Percentiles rank a stretch among this genome's conserved stretches.
phyloP scores from a whole-genome alignment of 306 rosid genomes.

The Carpinus fangiana region DNA sequence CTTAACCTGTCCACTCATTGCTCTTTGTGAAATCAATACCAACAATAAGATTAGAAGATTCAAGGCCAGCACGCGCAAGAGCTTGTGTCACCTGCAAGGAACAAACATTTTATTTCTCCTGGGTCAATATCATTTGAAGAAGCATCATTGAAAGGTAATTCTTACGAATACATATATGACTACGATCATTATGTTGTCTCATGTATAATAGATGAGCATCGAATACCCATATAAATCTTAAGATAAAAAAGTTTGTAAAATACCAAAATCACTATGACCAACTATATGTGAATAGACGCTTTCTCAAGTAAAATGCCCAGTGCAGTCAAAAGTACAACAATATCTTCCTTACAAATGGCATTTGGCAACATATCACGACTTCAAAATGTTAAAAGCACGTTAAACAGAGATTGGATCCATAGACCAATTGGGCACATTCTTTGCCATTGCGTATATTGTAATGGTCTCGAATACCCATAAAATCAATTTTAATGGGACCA shows the following conservation, averaged over 20 bases:
- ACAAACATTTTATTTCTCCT: neutral
- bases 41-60: slow-evolving; percentile 92
- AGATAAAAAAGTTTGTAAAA: neutral
- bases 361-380: neutral
- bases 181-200: neutral
- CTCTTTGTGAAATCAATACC: slow-evolving; percentile 96
- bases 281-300: no score
- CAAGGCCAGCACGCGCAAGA: slow-evolving; percentile 91
- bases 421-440: neutral
- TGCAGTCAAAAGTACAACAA: neutral
- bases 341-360: neutral
- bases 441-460: neutral
- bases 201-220: neutral
- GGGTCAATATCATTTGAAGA: neutral
- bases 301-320: neutral
- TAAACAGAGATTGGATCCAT: neutral
- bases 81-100: slow-evolving; percentile 82
- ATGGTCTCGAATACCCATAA: neutral
- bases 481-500: neutral
- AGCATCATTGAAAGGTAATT: neutral
- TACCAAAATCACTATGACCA: neutral
- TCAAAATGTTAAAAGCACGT: neutral
- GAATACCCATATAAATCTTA: neutral
- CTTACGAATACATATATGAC: neutral
- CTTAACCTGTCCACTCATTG: slow-evolving; percentile 97